Base-by-base conservation (phyloP, 805 yeast genomes). In the Lachancea mirantina region DNA sequence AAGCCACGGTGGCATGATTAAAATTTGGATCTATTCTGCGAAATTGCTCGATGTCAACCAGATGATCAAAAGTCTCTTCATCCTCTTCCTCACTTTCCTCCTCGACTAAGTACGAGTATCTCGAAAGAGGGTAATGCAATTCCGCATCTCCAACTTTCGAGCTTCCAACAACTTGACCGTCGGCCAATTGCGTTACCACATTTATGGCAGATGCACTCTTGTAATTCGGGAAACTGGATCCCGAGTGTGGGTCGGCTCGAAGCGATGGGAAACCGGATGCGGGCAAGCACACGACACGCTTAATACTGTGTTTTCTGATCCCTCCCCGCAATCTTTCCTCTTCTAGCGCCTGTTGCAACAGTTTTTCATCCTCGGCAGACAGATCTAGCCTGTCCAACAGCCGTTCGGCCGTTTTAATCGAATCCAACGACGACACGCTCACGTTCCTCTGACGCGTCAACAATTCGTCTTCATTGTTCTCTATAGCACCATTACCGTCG, bases 51-150 rank as follows among this genome's bases (percentile, higher is more conserved):
- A 38, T 30, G 14, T 30, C 32, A 3, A 38, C n/a, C 5, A 33
- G 22, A 9, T 15, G 18, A 9, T 29, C 32, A 4, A 16, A 8
- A 22, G 8, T 32, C 8, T 11, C 23, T 11, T 29, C 21, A n/a
- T 29, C 32, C 8, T 36, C 43, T 10, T 31, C 32, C 16, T 42
- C 50, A 23, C 39, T 36, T 26, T 46, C 57, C 34, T 55, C 61
- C 35, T 54, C 60, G 4, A 47, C 60, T n/a, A 56, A 34, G 28
- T 56, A 56, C 1, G 61, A 56, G 30, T 48, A 56, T 19, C 61
- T 44, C 11, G 49, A 42, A 16, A 43, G 44, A 7, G 56, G 42
- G 14, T 45, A 41, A 38, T 55, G 57, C 20, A 52, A 50, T 35
- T 55, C 53, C 1, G 49, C 56, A n/a, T 40, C 43, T 9, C 50